Percentiles rank a stretch among this genome's conserved stretches.
Evolutionary conservation across 768 basidiomycete species (phyloP).

Genomic region (Termitomyces sp.): DNA sequence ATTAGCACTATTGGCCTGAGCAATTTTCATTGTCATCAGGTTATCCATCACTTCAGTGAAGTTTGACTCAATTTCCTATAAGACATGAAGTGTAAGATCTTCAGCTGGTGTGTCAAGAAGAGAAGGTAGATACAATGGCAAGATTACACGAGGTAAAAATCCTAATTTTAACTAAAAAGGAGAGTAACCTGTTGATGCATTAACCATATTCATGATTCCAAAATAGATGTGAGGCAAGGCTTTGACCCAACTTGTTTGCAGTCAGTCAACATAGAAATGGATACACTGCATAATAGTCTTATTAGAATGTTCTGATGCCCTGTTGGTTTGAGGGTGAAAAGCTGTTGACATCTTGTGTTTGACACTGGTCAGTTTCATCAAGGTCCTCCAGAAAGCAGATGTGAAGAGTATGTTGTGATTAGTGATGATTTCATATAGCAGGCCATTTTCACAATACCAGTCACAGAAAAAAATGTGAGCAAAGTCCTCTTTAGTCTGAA

Average conservation of each 20-base stretch:
- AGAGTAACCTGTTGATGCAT: not conserved
- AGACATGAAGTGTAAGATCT: no score
- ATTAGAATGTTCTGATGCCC: not conserved
- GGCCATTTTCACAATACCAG: not conserved
- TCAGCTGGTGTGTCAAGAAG: no score
- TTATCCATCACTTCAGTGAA: not conserved
- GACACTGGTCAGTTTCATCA: not conserved
- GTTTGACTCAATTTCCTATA: not conserved
- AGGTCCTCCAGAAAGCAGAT: not conserved
- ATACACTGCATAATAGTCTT: not conserved
- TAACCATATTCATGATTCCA: not conserved
- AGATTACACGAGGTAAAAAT: not conserved
- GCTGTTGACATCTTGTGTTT: not conserved
- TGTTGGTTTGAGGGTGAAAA: not conserved
- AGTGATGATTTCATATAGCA: not conserved
- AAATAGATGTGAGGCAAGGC: not conserved
- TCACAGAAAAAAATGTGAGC: not conserved
- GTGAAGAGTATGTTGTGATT: not conserved
- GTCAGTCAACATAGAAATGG: not conserved
- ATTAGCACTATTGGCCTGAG: not conserved
- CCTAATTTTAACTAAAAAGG: not conserved
- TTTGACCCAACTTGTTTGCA: not conserved
- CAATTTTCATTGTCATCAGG: not conserved
- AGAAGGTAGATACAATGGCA: not conserved
- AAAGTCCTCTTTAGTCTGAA: not conserved